Base-by-base conservation (phyloP, 306 rosid genomes). In the Castanospermum australe region DNA sequence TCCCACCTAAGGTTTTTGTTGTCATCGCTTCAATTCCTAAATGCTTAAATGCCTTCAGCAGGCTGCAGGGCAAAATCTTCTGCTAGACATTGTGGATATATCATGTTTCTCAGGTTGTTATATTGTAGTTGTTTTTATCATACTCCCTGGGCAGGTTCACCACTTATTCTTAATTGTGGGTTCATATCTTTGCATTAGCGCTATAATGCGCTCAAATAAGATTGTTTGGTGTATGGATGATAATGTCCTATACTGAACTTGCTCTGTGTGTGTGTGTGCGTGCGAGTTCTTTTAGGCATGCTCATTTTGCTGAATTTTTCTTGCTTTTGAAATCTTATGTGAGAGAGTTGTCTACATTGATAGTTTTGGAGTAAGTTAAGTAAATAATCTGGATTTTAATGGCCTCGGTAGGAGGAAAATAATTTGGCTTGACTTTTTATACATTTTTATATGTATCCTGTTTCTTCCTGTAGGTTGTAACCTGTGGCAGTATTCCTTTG, bases 401-500 rank as follows among this genome's bases (percentile, higher is more conserved):
- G 51, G 21, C 61, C 44, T 66, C 50, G 11, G 8, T 12, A 20
- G 64, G 32, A 22, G 42, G 47, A 50, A 59, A 72, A 22, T 33
- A 32, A 51, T 28, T 33, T 81, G 64, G 9, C 32, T 33, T 22
- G 44, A 9, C 18, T 57, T 45, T 55, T 17, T 6, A 17, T 32
- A 25, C 50, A 24, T 73, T 22, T 62, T 71, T 45, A 82, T 60
- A 60, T 66, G 30, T 70, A 25, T 61, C 30, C 9, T 79, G 15
- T 45, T 76, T 45, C 81, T 81, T 75, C 75, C 9, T 85, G 89
- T 82, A 96, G 99, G 97, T 96, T 75, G 99, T 96, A 70, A 96
- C 99, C 24, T 96, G 99, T 70, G 98, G 99, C 76, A 96, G 99
- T 77, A 96, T 96, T 84, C 97, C 99, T 67, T 71, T 96, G 88